These are phyloP conservation scores for Berberis thunbergii DNA, from an alignment of 164 flowering plant genomes.

Conservation along the genomic window DNA sequence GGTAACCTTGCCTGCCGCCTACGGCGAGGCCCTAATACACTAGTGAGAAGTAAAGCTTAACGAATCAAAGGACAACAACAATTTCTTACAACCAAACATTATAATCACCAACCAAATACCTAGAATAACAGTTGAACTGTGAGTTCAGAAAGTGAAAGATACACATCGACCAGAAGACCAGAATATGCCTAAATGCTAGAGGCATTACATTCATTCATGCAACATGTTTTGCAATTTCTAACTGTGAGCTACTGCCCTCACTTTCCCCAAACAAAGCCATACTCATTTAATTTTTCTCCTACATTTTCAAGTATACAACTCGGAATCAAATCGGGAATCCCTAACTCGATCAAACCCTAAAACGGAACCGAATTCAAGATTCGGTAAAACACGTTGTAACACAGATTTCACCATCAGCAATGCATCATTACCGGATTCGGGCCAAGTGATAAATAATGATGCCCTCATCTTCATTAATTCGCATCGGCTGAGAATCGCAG, in stretches of 20 bases:
- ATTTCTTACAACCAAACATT: too few species aligned
- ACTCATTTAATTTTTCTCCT: neutral
- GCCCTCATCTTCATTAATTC: slow-evolving; percentile 51
- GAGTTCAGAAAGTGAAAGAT: too few species aligned
- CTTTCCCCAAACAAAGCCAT: neutral
- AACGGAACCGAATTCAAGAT: slow-evolving; percentile 19
- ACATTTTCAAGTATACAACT: slow-evolving; percentile 45
- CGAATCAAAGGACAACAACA: too few species aligned
- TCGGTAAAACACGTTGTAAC: slow-evolving; percentile 31
- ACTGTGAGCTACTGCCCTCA: neutral
- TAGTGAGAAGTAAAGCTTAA: too few species aligned
- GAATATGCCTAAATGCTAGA: too few species aligned
- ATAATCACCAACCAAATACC: too few species aligned
- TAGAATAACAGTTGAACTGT: too few species aligned
- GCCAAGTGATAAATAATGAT: slow-evolving; percentile 62
- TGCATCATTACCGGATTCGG: slow-evolving; percentile 40
- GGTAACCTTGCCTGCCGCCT: too few species aligned
- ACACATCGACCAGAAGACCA: too few species aligned
- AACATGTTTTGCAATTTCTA: too few species aligned
- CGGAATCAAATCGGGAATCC: slow-evolving; percentile 36
- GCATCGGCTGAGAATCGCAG: slow-evolving; percentile 58
- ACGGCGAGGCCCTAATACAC: too few species aligned
- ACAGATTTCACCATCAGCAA: slow-evolving; percentile 37
- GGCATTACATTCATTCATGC: too few species aligned
- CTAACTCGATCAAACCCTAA: slow-evolving; percentile 19